Evolutionary conservation across 2,329 filamentous ascomycete genomes (phyloP).

Genomic region (Nigrograna mackinnonii): DNA sequence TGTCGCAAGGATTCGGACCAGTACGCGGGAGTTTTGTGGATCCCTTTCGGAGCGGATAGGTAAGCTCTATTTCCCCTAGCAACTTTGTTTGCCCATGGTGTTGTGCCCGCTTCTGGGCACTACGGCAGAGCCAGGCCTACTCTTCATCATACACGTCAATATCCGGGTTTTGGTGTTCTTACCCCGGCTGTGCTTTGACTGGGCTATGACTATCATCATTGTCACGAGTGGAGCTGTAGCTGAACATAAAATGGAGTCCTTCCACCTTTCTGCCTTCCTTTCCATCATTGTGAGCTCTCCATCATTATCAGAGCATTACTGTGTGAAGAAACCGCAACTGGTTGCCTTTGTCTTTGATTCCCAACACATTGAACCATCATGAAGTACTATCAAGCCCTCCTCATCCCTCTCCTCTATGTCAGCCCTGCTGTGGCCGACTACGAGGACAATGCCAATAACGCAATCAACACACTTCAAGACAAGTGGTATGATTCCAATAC

Average conservation of each 20-base stretch:
- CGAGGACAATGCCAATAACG: constrained; percentile 25
- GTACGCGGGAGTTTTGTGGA: constrained; percentile 6
- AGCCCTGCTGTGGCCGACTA: constrained; percentile 22
- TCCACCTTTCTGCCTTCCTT: constrained; percentile 4
- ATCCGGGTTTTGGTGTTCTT: too few species aligned
- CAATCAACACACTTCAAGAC: constrained; percentile 31
- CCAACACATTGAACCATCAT: too few species aligned
- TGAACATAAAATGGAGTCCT: constrained; percentile 14
- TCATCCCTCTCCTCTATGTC: constrained; percentile 17
- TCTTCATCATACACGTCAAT: constrained; percentile 18
- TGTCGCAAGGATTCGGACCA: constrained; percentile 11
- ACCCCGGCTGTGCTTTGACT: too few species aligned
- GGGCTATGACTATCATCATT: too few species aligned
- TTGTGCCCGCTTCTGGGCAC: constrained; percentile 9
- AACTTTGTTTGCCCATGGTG: constrained; percentile 20
- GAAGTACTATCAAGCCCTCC: constrained; percentile 19
- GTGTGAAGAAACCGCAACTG: too few species aligned
- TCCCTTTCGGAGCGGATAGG: constrained; percentile 9
- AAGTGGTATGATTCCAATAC: constrained; percentile 37
- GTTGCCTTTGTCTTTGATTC: too few species aligned
- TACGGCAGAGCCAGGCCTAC: constrained; percentile 11
- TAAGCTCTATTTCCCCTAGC: constrained; percentile 14
- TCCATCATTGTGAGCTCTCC: too few species aligned
- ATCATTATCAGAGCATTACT: too few species aligned
- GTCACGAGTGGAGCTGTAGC: too few species aligned